Evolutionary conservation across 2,329 filamentous ascomycete species (phyloP), one percentile per base, ranked within the genome.

Genomic region (Sarocladiaceae sp.): DNA sequence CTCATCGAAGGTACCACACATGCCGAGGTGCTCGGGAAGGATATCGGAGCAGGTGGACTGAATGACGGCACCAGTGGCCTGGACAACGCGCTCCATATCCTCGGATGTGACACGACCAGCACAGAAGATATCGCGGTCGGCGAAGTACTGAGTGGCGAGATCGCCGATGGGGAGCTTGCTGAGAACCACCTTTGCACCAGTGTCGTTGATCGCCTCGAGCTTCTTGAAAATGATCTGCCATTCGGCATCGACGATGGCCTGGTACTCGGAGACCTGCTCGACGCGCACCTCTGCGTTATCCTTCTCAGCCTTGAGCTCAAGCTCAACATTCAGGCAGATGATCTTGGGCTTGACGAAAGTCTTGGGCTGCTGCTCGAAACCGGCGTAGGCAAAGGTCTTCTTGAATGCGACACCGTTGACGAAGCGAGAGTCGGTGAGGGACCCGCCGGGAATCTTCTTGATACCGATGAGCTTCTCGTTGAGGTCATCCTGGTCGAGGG

Each of bases 221-320:
- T 99, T 99, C 79, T 97, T 93, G 83, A 87, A 97, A 71, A 99
- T 99, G 67, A 99, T 99, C 73, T 97, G 91, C 94, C 94, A 99
- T 73, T 99, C 94, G 26, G 94, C 94, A 66, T 99, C 94, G 67
- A 99, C 94, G 61, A 99, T 97, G 57, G 94, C 94, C 75, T 99
- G 94, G 77, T 99, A 99, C 74, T 99, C 94, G 18, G 93, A 96
- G 50, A 99, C 94, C 72, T 97, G 92, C 74, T 97, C 94, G 54
- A 99, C 92, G 54, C 94, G 87, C 57, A 99, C 91, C 76, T 99
- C 94, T 54, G 94, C 94, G 65, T 99, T 99, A 76, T 99, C 94
- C 80, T 97, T 99, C 72, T 99, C 94, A 56, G 90, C 93, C 84
- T 99, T 99, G 62, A 99, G 79, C 76, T 99, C 94, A 56, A 99